These are phyloP conservation scores for Spiraea crenata DNA, from an alignment of 331 rosid genomes.

Conservation along the genomic window DNA sequence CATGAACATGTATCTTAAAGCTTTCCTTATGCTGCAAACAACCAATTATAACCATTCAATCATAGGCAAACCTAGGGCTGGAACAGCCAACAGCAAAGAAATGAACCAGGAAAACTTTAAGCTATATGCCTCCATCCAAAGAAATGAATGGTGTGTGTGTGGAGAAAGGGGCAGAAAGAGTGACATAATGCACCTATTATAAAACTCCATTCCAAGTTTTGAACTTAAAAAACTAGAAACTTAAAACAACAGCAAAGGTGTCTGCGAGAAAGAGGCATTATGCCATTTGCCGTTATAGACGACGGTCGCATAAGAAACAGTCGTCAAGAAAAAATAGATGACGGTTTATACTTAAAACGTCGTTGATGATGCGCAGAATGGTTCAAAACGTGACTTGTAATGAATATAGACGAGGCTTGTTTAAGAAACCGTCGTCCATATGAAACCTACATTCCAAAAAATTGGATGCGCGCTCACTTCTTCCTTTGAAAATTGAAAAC, in stretches of 20 bases:
- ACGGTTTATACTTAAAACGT: no score
- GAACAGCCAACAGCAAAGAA: constrained; percentile 15
- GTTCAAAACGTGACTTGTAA: no score
- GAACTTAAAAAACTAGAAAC: background rate
- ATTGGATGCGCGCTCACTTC: no score
- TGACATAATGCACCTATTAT: constrained; percentile 5
- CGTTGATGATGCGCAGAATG: no score
- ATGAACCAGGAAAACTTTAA: background rate
- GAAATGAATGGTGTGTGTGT: background rate
- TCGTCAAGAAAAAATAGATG: no score
- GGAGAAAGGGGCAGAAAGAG: background rate
- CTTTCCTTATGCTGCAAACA: constrained; percentile 33
- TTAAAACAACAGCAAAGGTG: constrained; percentile 14
- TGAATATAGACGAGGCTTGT: no score
- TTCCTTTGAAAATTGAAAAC: no score
- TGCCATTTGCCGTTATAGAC: no score
- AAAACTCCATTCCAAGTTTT: constrained; percentile 22
- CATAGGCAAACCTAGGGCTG: constrained; percentile 6
- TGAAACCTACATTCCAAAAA: no score
- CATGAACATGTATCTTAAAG: no score
- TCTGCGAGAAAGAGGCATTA: background rate
- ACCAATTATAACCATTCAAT: background rate
- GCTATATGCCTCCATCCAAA: background rate
- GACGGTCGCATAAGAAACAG: no score
- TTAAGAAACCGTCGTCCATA: no score